Evolutionary conservation across 768 basidiomycete species (phyloP).

Genomic region (Mycena latifolia): DNA sequence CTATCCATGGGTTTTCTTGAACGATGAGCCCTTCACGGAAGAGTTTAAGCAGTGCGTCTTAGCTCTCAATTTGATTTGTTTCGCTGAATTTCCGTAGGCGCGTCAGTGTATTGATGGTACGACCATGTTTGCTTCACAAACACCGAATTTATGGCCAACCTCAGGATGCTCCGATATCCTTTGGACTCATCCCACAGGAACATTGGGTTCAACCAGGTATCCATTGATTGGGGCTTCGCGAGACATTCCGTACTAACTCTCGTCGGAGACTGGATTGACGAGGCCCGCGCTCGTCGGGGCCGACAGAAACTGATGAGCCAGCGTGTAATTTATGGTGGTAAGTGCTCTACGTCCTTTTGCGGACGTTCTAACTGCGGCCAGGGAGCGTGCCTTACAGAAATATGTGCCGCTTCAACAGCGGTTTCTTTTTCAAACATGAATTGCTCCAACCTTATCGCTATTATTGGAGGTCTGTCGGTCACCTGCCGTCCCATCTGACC

Average conservation of each 20-base stretch:
- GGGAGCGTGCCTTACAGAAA: constrained; percentile 76
- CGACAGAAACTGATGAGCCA: constrained; percentile 74
- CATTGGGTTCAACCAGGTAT: constrained; percentile 65
- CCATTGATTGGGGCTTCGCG: not conserved
- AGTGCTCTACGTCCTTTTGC: not conserved
- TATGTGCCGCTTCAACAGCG: constrained; percentile 97
- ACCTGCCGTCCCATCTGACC: constrained; percentile 2
- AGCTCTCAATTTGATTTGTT: not conserved
- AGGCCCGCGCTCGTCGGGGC: constrained; percentile 69
- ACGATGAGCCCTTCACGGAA: constrained; percentile 82
- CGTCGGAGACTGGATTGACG: constrained; percentile 64
- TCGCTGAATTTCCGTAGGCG: constrained; percentile 48
- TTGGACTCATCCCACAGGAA: constrained; percentile 79
- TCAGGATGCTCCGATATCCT: constrained; percentile 63
- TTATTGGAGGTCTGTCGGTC: constrained; percentile 75
- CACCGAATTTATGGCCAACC: not conserved
- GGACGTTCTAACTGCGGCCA: not conserved
- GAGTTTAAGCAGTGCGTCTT: constrained; percentile 72
- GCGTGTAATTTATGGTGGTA: constrained; percentile 72
- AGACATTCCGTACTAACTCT: not conserved
- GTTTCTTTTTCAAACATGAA: constrained; percentile 88
- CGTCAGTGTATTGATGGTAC: constrained; percentile 62
- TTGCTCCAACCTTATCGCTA: constrained; percentile 82
- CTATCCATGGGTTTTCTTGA: constrained; percentile 90
- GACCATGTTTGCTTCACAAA: not conserved